Base-by-base conservation (phyloP, 1,284 basidiomycete genomes). In the Schizophyllum amplum region DNA sequence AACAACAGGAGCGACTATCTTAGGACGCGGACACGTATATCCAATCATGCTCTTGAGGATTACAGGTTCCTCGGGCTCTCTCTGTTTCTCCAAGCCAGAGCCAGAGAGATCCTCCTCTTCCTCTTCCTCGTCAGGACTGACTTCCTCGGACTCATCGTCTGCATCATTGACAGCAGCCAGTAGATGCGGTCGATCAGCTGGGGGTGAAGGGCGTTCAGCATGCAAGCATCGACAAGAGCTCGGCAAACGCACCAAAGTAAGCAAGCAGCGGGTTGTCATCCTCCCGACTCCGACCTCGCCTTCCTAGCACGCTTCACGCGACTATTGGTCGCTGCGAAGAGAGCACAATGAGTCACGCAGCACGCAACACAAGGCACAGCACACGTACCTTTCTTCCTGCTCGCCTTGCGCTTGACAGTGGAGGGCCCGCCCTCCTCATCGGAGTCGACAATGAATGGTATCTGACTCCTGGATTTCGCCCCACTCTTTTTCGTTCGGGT, bases 91-190 rank as follows among this genome's bases (percentile, higher is more conserved):
- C 6, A 65, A 60, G 13, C 64, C 57, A 21, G 56, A 49, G 26
- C 59, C 49, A 51, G 59, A 54, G 52, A 62, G 62, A 57, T 75
- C 63, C 47, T 73, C 65, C 56, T 70, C 59, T 62, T 70, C 60
- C 47, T 62, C 65, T 22, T 70, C 68, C 23, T 63, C 61, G 49
- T 72, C 62, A 61, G 78, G n/a, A n/a, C n/a, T n/a, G n/a, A n/a
- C 58, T 55, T 71, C 57, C 58, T 65, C 54, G 53, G 65, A 55
- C 51, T 69, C 54, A 51, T 68, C 53, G 66, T 68, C 51, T 64
- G 72, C 64, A 63, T 77, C 67, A 57, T 80, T 70, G 55, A 70
- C 66, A 67, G 83, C 75, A 4, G 79, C 80, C 46, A 75, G 72
- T 4, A 80, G 59, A 25, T 72, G 73, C 52, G 80, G 57, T 23